phyloP scores from a whole-genome alignment of 176 grass and related monocot genomes.

The Musa schizocarpa region DNA sequence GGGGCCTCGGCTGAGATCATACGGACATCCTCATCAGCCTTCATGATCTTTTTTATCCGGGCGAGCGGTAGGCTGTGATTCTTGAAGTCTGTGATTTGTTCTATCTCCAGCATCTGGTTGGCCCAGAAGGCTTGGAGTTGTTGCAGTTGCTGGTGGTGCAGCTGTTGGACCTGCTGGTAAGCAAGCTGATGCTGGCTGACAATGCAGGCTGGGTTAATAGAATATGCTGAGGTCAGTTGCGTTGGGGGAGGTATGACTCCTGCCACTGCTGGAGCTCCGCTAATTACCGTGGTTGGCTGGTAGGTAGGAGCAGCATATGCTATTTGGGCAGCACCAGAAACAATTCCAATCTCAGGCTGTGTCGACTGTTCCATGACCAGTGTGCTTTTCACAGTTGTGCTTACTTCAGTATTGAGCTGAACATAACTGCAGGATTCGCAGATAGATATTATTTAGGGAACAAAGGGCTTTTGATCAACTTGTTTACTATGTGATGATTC shows the following conservation, averaged over 20 bases:
- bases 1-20: conserved; percentile 22
- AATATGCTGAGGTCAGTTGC: conserved; percentile 17
- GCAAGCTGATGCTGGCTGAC: conserved; percentile 39
- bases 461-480: no score
- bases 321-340: no score
- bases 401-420: no score
- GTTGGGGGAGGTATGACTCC: not conserved
- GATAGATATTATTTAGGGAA: no score
- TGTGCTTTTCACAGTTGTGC: not conserved
- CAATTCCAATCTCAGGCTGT: conserved; percentile 20
- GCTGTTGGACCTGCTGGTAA: conserved; percentile 36
- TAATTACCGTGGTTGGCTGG: conserved; percentile 10
- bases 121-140: conserved; percentile 48
- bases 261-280: not conserved
- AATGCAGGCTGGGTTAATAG: conserved; percentile 12
- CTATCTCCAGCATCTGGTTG: conserved; percentile 36
- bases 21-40: no score
- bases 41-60: no score
- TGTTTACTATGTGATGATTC: no score
- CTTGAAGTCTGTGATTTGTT: conserved; percentile 1
- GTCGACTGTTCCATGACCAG: conserved; percentile 34
- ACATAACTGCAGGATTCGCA: no score
- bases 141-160: conserved; percentile 42
- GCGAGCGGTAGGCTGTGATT: no score
- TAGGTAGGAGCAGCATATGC: conserved; percentile 15